Base-by-base conservation (phyloP, 2,329 filamentous ascomycete genomes). In the Ramularia endophylla region DNA sequence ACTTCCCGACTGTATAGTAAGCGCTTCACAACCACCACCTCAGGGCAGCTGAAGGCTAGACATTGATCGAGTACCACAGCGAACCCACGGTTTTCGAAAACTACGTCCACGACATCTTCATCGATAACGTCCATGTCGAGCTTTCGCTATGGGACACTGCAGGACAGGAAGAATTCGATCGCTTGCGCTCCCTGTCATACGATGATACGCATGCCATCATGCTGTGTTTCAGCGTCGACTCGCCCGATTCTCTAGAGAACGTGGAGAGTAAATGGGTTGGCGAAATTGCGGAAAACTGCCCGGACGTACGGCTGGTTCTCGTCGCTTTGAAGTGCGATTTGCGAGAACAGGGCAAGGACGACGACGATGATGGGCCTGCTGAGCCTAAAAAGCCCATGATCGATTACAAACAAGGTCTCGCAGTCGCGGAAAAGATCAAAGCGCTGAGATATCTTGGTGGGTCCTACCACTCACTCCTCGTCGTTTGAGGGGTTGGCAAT, bases 81-180 rank as follows among this genome's bases (percentile, higher is more conserved):
- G 89, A 97, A 68, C 92, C 92, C 40, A 98, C 90, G 27, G 90
- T 95, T 52, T 95, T 95, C 68, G 90, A 98, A 66, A 98, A 98
- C 69, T 98, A 97, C 67, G 90, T 98, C 50, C 90, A 98, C 65
- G 90, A 98, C 65, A 95, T 98, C 65, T 98, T 95, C 66, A 92
- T 98, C 64, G 92, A 98, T 64, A 89, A 84, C 62, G 86, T 89
- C 38, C 90, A 97, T 68, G 94, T 98, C 65, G 92, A 98, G 67
- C 76, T 98, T 41, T 95, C 90, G 44, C 77, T 98, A 45, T 98
- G 92, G 92, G 92, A 98, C 66, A 98, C 92, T 0, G 92, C 92
- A 28, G 92, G 92, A 18, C 92, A 98, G 69, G 92, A 98, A 73
- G 92, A 98, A 77, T 98, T 97, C 70, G 92, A 98, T 69, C 82